Evolutionary conservation across 352 stramenopile species (phyloP), one percentile per base, ranked within the genome.

Genomic region (Globisporangium echinulatum): DNA sequence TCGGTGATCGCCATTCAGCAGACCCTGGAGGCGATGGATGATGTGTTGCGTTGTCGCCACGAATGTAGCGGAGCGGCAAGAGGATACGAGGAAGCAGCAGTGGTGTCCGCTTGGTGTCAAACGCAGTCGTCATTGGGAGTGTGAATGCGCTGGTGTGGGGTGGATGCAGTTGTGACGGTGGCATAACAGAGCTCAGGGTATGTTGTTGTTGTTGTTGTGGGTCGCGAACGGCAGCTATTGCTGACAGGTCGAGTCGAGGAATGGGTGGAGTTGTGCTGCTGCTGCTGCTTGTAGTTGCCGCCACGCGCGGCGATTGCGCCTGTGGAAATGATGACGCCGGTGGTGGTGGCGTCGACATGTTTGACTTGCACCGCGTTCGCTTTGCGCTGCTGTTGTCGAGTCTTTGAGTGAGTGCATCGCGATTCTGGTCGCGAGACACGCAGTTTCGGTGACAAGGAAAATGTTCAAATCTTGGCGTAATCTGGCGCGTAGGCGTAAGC

Each of bases 11-110:
- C 15, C 15, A 15, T 11, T 17, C 14, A 19, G 14, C 46, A 15
- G n/a, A 17, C n/a, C 42, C 39, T 44, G 44, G 19, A 38, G 25
- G 17, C 17, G 17, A 19, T 19, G 17, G 17, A 19, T 19, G 17
- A 19, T 14, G 48, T 11, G 17, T 25, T 33, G 13, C 17, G 36
- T 33, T 52, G 37, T 56, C 25, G 52, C 38, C 13, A 59, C 19
- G 38, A 54, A 11, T 10, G 46, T 33, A 17, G 14, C 25, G 46
- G 14, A 19, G 46, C 36, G 62, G 62, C 25, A 68, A 43, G 38
- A 68, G 37, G 46, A 50, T 50, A 14, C 59, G 59, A 48, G 59
- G 59, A 39, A 63, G 50, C 9, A 58, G 40, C 39, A 46, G 46
- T 5, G 53, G 52, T 48, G 51, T 39, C n/a, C 49, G 42, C 17